Evolutionary conservation across 306 rosid species (phyloP).

Genomic region (Rubus parviflorus): DNA sequence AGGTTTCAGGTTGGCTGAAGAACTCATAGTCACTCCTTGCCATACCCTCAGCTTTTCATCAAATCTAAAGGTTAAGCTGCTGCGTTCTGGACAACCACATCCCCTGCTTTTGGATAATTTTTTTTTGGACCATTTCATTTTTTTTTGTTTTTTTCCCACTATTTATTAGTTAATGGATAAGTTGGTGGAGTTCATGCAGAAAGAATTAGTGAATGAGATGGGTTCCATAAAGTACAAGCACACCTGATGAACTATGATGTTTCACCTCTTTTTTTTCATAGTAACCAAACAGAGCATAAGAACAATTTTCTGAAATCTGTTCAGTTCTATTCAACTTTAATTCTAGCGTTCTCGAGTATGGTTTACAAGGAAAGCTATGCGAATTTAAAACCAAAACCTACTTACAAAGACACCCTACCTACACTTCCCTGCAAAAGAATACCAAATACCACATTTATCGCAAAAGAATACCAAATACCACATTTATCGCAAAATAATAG

Average conservation of each 20-base stretch:
- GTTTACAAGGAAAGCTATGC: neutral
- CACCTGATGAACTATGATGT: neutral
- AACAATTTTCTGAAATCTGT: neutral
- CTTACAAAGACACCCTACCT: constrained; percentile 19
- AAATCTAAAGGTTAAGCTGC: too few species aligned
- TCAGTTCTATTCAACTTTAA: neutral
- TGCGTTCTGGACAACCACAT: too few species aligned
- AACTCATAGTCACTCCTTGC: too few species aligned
- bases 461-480: neutral
- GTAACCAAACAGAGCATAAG: neutral
- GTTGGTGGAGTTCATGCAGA: neutral
- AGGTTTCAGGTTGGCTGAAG: too few species aligned
- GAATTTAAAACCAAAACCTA: constrained; percentile 3
- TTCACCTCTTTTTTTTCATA: neutral
- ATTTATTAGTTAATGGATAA: too few species aligned
- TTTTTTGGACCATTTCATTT: neutral
- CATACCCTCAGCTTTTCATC: too few species aligned
- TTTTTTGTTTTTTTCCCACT: too few species aligned
- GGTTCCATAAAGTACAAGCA: neutral
- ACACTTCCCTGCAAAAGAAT: constrained; percentile 11
- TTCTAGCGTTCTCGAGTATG: neutral
- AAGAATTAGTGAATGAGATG: neutral
- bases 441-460: neutral
- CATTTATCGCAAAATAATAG: constrained; percentile 8
- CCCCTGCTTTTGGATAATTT: too few species aligned